A percentile compares a stretch with the other conserved stretches of the same genome.
phyloP scores from a whole-genome alignment of 2,329 filamentous ascomycete genomes.

The Knufia petricola region DNA sequence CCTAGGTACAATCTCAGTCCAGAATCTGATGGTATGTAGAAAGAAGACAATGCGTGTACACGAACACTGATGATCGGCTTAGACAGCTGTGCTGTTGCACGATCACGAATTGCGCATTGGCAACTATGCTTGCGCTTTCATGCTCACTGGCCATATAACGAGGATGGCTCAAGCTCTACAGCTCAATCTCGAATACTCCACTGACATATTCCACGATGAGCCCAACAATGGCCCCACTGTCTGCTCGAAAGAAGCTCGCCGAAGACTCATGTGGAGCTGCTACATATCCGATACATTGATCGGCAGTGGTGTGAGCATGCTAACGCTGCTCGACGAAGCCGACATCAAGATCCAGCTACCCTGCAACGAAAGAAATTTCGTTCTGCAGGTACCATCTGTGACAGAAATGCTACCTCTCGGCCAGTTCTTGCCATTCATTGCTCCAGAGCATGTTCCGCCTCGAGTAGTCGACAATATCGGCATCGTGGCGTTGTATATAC shows the following conservation, averaged over 20 bases:
- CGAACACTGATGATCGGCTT: constrained; percentile 4
- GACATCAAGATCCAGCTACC: constrained; percentile 26
- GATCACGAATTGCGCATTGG: constrained; percentile 27
- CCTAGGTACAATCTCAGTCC: constrained; percentile 8
- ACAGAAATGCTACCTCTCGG: constrained; percentile 24
- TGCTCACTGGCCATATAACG: constrained; percentile 26
- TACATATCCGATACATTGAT: constrained; percentile 26
- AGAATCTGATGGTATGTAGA: constrained; percentile 12
- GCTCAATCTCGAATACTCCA: constrained; percentile 27
- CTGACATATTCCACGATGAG: constrained; percentile 25
- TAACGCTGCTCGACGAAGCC: constrained; percentile 25
- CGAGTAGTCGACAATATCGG: constrained; percentile 10
- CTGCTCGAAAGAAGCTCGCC: constrained; percentile 23
- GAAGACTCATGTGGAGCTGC: constrained; percentile 27
- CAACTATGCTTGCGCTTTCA: constrained; percentile 27
- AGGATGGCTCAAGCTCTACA: constrained; percentile 27
- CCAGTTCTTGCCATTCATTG: constrained; percentile 16
- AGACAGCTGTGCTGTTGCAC: constrained; percentile 26
- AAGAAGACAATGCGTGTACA: not conserved
- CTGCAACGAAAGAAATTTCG: constrained; percentile 26
- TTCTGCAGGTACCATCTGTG: constrained; percentile 24
- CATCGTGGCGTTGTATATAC: constrained; percentile 10
- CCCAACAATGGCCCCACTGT: constrained; percentile 13
- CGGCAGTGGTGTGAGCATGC: constrained; percentile 26
- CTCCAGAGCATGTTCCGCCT: constrained; percentile 7